phyloP scores from a whole-genome alignment of 2,329 filamentous ascomycete species.

The Simplicillium aogashimaense region DNA sequence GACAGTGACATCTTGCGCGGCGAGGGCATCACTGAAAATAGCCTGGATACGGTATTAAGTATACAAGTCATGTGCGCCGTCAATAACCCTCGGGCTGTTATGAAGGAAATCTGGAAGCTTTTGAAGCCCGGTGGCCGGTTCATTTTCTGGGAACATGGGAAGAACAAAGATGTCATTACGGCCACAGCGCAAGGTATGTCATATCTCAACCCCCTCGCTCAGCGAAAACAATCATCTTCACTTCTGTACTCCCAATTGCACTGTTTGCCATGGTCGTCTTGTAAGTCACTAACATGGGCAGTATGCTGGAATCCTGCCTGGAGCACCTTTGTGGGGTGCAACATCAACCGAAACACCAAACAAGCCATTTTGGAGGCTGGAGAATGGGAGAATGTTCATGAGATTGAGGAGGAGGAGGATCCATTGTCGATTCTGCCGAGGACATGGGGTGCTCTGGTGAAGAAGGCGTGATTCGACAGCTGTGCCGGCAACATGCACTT shows the following conservation, averaged over 20 bases:
- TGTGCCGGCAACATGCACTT: no score
- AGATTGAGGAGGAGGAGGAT: conserved; percentile 1
- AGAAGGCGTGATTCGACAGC: background rate
- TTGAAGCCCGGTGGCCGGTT: conserved; percentile 33
- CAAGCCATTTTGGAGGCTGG: conserved; percentile 1
- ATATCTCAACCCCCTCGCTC: no score
- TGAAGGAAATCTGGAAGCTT: conserved; percentile 25
- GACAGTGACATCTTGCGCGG: conserved; percentile 22
- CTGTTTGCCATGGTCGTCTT: background rate
- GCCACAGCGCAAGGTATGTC: conserved; percentile 1
- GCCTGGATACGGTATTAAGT: conserved; percentile 27
- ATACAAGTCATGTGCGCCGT: conserved; percentile 33
- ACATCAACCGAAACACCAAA: conserved; percentile 2
- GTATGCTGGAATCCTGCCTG: conserved; percentile 3
- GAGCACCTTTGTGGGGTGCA: conserved; percentile 3
- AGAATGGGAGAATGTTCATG: conserved; percentile 2
- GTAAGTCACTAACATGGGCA: background rate
- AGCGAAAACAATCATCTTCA: no score
- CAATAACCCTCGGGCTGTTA: conserved; percentile 14
- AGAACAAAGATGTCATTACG: conserved; percentile 1
- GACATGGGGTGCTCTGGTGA: conserved; percentile 2
- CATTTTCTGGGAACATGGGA: conserved; percentile 34
- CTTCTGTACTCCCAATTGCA: no score
- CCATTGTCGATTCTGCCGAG: conserved; percentile 2
- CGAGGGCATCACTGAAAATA: conserved; percentile 22